Conservation (phyloP, 179 eudicot species). For the Corrigiola litoralis region DNA sequence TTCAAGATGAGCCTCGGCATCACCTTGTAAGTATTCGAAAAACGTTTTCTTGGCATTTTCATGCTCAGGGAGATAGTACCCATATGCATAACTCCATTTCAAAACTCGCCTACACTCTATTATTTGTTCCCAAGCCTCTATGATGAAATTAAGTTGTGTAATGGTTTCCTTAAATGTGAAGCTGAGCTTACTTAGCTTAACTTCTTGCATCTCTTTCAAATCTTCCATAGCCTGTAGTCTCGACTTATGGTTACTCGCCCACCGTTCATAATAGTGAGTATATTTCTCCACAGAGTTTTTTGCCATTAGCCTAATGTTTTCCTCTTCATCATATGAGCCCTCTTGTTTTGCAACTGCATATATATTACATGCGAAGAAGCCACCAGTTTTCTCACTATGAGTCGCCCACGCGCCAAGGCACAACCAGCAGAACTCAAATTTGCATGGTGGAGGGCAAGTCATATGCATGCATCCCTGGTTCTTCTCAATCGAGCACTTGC, state of each 20-base stretch:
- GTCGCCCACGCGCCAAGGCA: conserved; percentile 65
- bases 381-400: conserved; percentile 59
- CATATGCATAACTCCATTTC: conserved; percentile 83
- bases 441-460: conserved; percentile 51
- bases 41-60: conserved; percentile 46
- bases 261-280: conserved; percentile 73
- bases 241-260: conserved; percentile 67
- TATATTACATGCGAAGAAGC: conserved; percentile 59
- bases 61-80: conserved; percentile 48
- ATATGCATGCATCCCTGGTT: conserved; percentile 74
- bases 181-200: conserved; percentile 20
- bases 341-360: conserved; percentile 47
- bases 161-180: conserved; percentile 35
- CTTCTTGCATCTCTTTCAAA: background rate
- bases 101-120: conserved; percentile 54
- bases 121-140: conserved; percentile 59
- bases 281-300: conserved; percentile 55
- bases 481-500: conserved; percentile 66
- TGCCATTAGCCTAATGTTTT: conserved; percentile 49
- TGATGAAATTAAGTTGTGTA: conserved; percentile 42
- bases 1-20: conserved; percentile 39
- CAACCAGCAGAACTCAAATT: conserved; percentile 55
- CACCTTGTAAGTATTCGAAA: conserved; percentile 49
- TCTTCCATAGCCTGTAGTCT: conserved; percentile 45
- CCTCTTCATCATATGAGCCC: conserved; percentile 49